phyloP scores from a whole-genome alignment of 177 flowering plant species.

The Vitis hybrid region DNA sequence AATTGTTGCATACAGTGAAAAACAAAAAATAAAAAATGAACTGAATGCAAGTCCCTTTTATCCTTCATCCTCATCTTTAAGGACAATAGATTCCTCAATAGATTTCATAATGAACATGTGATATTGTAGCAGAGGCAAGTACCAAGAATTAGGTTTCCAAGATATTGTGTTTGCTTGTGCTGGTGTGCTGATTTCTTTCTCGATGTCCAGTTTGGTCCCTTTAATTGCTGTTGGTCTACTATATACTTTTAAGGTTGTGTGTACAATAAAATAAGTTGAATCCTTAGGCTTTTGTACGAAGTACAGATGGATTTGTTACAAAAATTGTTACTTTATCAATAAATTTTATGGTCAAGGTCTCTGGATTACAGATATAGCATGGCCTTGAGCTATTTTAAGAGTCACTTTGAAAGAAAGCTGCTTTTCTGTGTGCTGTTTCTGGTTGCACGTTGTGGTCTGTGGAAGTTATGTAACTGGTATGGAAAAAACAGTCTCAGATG shows the following conservation, averaged over 20 bases:
- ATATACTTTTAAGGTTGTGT: conserved; percentile 11
- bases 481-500: conserved; percentile 11
- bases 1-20: conserved; percentile 8
- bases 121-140: conserved; percentile 11
- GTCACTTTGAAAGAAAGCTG: conserved; percentile 20
- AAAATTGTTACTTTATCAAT: conserved; percentile 3
- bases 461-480: conserved; percentile 9
- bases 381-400: conserved; percentile 17
- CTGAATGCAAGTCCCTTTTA: conserved; percentile 20
- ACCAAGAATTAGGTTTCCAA: conserved; percentile 13
- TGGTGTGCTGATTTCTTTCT: conserved; percentile 11
- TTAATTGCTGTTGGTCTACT: conserved; percentile 11
- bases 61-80: conserved; percentile 15
- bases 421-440: conserved; percentile 8
- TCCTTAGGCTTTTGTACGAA: conserved; percentile 3
- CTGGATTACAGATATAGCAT: conserved; percentile 6
- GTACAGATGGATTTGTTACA: conserved; percentile 20
- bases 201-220: background rate
- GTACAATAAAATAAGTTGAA: conserved; percentile 12
- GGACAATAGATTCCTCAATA: background rate
- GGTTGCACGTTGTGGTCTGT: conserved; percentile 6
- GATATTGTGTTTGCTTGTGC: conserved; percentile 16
- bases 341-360: conserved; percentile 7
- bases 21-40: conserved; percentile 1
- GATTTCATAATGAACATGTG: conserved; percentile 20